Base-by-base conservation (phyloP, 1,139 yeast genomes). In the Hansenula sp. region DNA sequence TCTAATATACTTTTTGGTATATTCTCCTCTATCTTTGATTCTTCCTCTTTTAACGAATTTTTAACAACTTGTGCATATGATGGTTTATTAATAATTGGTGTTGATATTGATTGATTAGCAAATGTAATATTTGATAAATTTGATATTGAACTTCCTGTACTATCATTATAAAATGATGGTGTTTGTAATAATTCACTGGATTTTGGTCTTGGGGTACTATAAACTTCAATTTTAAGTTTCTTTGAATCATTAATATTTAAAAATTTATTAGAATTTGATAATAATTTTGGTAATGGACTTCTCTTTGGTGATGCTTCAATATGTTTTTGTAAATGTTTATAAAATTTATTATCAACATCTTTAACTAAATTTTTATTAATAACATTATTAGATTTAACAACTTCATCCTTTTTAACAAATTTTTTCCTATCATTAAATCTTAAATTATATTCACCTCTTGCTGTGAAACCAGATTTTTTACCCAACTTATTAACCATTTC, bases 171-270 rank as follows among this genome's bases (percentile, higher is more conserved):
- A 35, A 42, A 55, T 6, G 57, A 51, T 11, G 59, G 59, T 0
- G 59, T 55, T 29, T 55, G 56, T 11, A 51, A 32, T 24, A 53
- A 17, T 11, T 52, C 53, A 26, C 56, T 51, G 10, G 59, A 55
- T 38, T 53, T 55, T 7, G 57, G 56, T 38, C 55, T 51, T 37
- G 59, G 59, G 8, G 59, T 55, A 28, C 45, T 43, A 36, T 50
- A 25, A 24, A 21, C 36, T 29, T 36, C 29, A 11, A 25, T n/a
- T 21, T 29, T 22, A 11, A 12, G 2, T 27, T 35, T 29, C 4
- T 16, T 18, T 24, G 17, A 21, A 7, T 28, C 21, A 13, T 41
- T 37, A 25, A 34, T 42, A 19, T 40, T 20, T 19, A 19, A 9
- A 18, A 29, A 11, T 19, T 30, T 20, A 30, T 22, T 22, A 2